Evolutionary conservation across 495 filamentous ascomycete genomes (phyloP).

Genomic region (Penicillium verhagenii): DNA sequence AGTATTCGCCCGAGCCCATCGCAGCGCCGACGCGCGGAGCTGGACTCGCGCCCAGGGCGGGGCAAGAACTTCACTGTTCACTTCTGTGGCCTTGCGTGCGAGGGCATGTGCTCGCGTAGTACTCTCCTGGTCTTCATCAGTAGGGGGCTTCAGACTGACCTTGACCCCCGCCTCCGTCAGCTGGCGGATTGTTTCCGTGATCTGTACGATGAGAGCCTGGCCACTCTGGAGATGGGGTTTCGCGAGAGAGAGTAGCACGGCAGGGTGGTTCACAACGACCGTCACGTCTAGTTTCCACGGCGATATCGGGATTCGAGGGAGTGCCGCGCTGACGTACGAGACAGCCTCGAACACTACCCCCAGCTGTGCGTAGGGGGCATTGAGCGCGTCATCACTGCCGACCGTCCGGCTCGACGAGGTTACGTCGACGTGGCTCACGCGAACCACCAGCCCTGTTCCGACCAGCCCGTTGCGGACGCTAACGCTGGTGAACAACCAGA

Average conservation of each 20-base stretch:
- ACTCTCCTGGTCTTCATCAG: conserved; percentile 1
- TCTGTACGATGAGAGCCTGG: background rate
- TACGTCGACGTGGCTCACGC: background rate
- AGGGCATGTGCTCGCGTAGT: conserved; percentile 3
- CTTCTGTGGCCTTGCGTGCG: conserved; percentile 1
- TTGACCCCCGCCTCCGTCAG: background rate
- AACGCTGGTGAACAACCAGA: background rate
- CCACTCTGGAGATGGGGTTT: background rate
- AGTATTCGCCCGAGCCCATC: conserved; percentile 2
- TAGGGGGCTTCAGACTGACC: background rate
- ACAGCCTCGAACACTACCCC: background rate
- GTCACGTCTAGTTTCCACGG: background rate
- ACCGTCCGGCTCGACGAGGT: background rate
- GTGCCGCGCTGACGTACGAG: background rate
- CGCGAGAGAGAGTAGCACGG: conserved; percentile 2
- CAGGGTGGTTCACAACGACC: background rate
- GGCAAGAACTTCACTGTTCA: conserved; percentile 1
- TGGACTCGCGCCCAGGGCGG: conserved; percentile 1
- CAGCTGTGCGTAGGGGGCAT: background rate
- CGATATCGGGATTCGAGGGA: background rate
- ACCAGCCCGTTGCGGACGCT: conserved; percentile 1
- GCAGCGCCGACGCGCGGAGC: background rate
- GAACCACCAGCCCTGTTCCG: background rate
- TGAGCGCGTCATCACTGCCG: conserved; percentile 1
- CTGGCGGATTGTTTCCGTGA: conserved; percentile 3